Evolutionary conservation across 768 basidiomycete genomes (phyloP), one percentile per base, ranked within the genome.

Genomic region (Boletus eberwhitei): DNA sequence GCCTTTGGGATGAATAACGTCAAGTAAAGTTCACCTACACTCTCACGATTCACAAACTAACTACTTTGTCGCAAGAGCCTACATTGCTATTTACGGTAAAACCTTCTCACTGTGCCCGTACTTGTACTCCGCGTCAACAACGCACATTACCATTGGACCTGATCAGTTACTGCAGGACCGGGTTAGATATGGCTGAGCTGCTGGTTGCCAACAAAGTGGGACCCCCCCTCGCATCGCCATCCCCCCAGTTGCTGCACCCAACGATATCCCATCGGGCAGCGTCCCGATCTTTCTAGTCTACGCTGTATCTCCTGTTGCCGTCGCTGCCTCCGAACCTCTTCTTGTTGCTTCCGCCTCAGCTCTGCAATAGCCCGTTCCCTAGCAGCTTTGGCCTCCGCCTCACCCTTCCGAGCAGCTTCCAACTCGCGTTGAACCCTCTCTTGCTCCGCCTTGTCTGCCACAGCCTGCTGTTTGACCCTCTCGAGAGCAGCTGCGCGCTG

Each of bases 211-310:
- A 80, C 57, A 51, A 70, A 79, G 60, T 82, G 80, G 1, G 40
- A n/a, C 1, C 81, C 80, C 2, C 75, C 81, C 2, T 70, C 62
- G 57, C 80, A 82, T 13, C 78, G 63, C 66, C 78, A 83, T 3
- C 79, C 80, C 5, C 47, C 58, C 0, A 12, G 3, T 49, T 74
- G 70, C 44, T 64, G 71, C 46, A 77, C 73, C 82, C 81, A 83
- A 9, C 19, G 60, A 53, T 59, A 83, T 1, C 81, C 81, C 21
- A 57, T 67, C 4, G 64, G 62, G 57, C 85, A 86, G 2, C 78
- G 64, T 0, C 85, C 85, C 71, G 84, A 77, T 1, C 50, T 24
- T 1, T 74, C 68, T 16, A 83, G 58, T 49, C 70, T 77, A 32
- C 50, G 55, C 65, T 79, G 84, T 5, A 68, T 73, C 17, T 62